Evolutionary conservation across 225 moss, liverwort and hornwort genomes (phyloP).

Genomic region (Antitrichia curtipendula): DNA sequence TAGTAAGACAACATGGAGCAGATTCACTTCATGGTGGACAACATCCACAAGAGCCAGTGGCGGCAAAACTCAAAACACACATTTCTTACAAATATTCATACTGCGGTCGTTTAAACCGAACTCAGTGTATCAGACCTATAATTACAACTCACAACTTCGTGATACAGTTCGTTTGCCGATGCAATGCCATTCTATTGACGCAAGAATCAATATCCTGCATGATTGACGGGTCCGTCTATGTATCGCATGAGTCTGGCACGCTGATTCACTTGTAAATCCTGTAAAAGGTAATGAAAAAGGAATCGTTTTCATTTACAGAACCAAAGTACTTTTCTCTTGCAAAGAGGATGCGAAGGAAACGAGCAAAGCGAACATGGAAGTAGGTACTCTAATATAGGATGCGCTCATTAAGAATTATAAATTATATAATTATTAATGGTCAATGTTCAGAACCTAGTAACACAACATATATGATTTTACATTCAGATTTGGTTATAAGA

Average conservation of each 20-base stretch:
- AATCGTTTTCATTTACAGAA: not conserved
- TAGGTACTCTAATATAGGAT: not conserved
- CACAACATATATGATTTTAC: not conserved
- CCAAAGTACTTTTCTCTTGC: not conserved
- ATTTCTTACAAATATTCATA: not conserved
- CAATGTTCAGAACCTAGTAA: not conserved
- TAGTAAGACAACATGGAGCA: not conserved
- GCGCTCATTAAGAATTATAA: not conserved
- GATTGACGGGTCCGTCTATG: not conserved
- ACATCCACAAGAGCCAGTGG: not conserved
- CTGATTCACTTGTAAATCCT: conserved; percentile 20
- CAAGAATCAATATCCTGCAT: not conserved
- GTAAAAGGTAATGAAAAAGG: not conserved
- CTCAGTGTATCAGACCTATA: not conserved
- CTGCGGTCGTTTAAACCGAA: not conserved
- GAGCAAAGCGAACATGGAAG: not conserved
- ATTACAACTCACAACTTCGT: conserved; percentile 3
- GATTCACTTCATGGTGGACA: not conserved
- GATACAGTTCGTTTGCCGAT: not conserved
- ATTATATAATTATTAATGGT: not conserved
- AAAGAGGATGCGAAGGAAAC: not conserved
- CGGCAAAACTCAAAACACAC: not conserved
- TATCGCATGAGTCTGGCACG: not conserved
- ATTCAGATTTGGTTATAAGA: not conserved
- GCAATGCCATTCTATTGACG: not conserved